A percentile compares a stretch with the other conserved stretches of the same genome.
These are phyloP conservation scores for Castanospermum australe DNA, from an alignment of 306 rosid species.

Conservation along the genomic window DNA sequence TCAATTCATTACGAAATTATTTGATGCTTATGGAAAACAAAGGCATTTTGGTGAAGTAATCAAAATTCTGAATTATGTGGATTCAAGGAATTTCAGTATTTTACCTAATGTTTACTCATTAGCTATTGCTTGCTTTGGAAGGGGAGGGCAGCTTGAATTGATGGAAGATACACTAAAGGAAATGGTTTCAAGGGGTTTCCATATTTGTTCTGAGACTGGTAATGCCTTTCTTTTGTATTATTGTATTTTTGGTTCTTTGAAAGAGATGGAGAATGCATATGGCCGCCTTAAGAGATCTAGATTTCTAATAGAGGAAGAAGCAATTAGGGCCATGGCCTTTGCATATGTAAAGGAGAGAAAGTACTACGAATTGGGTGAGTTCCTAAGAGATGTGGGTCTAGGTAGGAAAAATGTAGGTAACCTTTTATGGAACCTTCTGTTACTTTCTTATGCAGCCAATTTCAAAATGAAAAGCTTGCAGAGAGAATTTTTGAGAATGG, in stretches of 20 bases:
- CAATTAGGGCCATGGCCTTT: conserved; percentile 64
- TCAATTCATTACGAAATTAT: conserved; percentile 48
- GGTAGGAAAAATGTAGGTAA: conserved; percentile 74
- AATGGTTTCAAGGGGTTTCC: conserved; percentile 63
- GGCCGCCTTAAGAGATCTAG: conserved; percentile 65
- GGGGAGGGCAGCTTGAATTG: conserved; percentile 66
- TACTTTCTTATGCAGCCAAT: conserved; percentile 83
- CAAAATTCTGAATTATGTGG: conserved; percentile 40
- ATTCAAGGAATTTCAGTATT: conserved; percentile 41
- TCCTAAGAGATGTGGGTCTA: conserved; percentile 75
- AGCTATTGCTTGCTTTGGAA: conserved; percentile 79
- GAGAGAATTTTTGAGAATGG: conserved; percentile 78
- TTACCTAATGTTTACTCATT: conserved; percentile 62
- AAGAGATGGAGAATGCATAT: conserved; percentile 74
- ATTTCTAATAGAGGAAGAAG: conserved; percentile 58
- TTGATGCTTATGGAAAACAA: conserved; percentile 48
- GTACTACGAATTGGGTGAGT: conserved; percentile 71
- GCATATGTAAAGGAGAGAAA: conserved; percentile 56
- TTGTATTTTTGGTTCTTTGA: conserved; percentile 66
- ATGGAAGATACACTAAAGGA: conserved; percentile 67
- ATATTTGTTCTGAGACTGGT: conserved; percentile 48
- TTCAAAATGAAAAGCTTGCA: conserved; percentile 94
- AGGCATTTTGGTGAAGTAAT: conserved; percentile 37
- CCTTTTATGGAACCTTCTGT: conserved; percentile 79
- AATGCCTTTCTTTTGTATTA: conserved; percentile 58